Conservation (phyloP, 352 stramenopile species). For the Globisporangium uncinulatum region DNA sequence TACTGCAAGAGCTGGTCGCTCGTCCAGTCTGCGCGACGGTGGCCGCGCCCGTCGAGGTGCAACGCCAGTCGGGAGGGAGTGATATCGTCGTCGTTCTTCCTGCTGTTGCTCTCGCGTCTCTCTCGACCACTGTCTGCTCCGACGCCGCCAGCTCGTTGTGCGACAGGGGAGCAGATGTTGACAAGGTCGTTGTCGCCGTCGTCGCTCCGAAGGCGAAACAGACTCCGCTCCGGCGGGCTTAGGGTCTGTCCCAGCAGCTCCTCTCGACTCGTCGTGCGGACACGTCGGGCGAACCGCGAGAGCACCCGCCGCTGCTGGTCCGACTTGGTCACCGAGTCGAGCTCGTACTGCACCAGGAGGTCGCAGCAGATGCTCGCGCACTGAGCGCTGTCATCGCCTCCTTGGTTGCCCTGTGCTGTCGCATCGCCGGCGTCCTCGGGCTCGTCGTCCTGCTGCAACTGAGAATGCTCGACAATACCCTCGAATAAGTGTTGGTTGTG, state of each 20-base stretch:
- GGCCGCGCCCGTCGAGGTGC: too few species aligned
- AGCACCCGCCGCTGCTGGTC: conserved; percentile 8
- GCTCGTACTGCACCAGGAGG: conserved; percentile 34
- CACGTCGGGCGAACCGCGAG: conserved; percentile 3
- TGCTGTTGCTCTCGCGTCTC: not conserved
- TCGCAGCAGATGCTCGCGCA: conserved; percentile 23
- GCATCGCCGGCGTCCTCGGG: not conserved
- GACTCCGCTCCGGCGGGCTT: not conserved
- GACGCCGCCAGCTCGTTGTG: not conserved
- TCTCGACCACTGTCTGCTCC: not conserved
- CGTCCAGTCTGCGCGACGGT: not conserved
- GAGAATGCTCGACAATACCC: not conserved
- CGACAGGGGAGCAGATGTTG: conserved; percentile 27
- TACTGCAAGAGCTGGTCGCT: conserved; percentile 36
- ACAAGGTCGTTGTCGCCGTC: conserved; percentile 27
- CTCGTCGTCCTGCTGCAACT: conserved; percentile 4
- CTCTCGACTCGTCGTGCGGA: not conserved
- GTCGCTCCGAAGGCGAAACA: conserved; percentile 8
- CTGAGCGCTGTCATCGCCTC: not conserved
- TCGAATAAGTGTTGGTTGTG: conserved; percentile 1
- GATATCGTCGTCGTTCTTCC: not conserved
- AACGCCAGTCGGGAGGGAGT: too few species aligned
- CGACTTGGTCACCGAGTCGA: conserved; percentile 19
- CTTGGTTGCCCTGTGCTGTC: not conserved
- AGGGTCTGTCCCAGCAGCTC: not conserved